Conservation (phyloP, 345 rosid genomes). For the Combretum micranthum region DNA sequence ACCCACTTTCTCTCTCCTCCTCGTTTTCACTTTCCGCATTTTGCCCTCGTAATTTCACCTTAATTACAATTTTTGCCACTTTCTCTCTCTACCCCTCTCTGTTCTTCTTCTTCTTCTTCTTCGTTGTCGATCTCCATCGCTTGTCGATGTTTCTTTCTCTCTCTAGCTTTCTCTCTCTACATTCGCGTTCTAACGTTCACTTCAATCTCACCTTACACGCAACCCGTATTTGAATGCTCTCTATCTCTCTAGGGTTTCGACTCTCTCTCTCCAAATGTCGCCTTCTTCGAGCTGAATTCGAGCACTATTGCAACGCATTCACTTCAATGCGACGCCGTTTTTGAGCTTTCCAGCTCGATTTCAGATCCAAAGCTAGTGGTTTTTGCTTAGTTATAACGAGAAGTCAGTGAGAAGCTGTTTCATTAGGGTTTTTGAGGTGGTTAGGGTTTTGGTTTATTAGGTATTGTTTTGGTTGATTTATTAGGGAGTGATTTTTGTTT, state of each 20-base stretch:
- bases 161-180: conserved; percentile 5
- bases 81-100: background rate
- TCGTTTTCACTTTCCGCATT: conserved; percentile 9
- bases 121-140: background rate
- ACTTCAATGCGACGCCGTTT: conserved; percentile 8
- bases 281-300: conserved; percentile 14
- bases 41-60: background rate
- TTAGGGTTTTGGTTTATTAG: background rate
- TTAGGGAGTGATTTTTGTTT: background rate
- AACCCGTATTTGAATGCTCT: background rate
- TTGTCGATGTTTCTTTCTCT: background rate
- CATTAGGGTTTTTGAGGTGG: conserved; percentile 15
- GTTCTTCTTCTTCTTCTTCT: background rate
- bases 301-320: conserved; percentile 10
- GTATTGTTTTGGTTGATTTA: background rate
- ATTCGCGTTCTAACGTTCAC: background rate
- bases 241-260: conserved; percentile 15
- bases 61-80: conserved; percentile 23
- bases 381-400: conserved; percentile 1
- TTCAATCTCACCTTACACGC: conserved; percentile 3
- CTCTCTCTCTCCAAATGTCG: conserved; percentile 19
- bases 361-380: conserved; percentile 14
- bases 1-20: conserved; percentile 12
- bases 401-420: conserved; percentile 2
- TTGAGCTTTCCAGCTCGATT: conserved; percentile 17